Evolutionary conservation across 148 eudicot species (phyloP).

Genomic region (Amaranthus palmeri): DNA sequence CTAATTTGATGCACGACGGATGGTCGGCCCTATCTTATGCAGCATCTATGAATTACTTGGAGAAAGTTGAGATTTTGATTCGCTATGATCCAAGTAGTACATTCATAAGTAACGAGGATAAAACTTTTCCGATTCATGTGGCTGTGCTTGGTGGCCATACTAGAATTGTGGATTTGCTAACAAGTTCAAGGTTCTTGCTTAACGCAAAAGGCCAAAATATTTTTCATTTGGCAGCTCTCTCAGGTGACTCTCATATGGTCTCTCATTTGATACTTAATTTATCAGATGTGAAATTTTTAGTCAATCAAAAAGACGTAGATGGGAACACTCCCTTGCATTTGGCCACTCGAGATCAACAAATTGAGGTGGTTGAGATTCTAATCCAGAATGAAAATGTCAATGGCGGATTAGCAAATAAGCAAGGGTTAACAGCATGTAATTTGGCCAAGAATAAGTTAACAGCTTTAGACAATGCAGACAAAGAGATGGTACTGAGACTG

Average conservation of each 20-base stretch:
- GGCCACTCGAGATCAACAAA: neutral
- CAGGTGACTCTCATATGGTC: neutral
- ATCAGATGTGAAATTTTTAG: neutral
- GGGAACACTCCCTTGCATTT: slow-evolving; percentile 1
- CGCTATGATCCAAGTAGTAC: neutral
- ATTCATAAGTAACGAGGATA: neutral
- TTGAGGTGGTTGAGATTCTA: too few species aligned
- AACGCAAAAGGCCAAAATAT: neutral
- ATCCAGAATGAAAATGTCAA: too few species aligned
- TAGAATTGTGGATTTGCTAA: neutral
- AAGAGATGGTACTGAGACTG: too few species aligned
- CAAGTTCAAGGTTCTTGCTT: neutral
- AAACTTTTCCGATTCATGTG: neutral
- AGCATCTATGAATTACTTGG: neutral
- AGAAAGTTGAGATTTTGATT: too few species aligned
- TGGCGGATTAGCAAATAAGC: too few species aligned
- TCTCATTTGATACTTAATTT: neutral
- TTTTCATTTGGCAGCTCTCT: neutral
- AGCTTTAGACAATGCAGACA: too few species aligned
- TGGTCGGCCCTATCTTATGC: neutral
- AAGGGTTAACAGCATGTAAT: too few species aligned
- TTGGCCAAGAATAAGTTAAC: too few species aligned
- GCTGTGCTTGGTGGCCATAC: neutral
- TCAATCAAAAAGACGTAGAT: neutral
- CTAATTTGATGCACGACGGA: too few species aligned